Evolutionary conservation across 1,284 basidiomycete genomes (phyloP), one percentile per base, ranked within the genome.

Genomic region (Microbotryum lychnidis-dioicae): DNA sequence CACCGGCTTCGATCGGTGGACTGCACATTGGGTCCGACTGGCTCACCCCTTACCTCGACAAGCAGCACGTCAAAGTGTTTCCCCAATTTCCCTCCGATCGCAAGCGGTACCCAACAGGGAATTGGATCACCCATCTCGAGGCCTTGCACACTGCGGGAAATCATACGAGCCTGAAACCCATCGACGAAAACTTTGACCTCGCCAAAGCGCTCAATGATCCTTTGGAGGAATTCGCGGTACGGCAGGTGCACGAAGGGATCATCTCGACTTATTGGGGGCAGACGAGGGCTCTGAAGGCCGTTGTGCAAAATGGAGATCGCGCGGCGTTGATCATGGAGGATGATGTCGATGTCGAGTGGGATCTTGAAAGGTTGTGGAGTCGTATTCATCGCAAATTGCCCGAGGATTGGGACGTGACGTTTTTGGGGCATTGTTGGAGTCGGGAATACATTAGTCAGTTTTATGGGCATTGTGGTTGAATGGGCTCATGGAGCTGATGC

Each of bases 311-410:
- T 48, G 58, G 64, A 0, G 73, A 75, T 72, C 63, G 73, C 1
- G 76, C 80, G 14, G 77, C 77, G 0, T 71, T 89, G 18, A 79
- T 90, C 21, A 76, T 89, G 21, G 87, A 90, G 75, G 88, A 90
- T 72, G 87, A 89, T 64, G 76, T 90, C 18, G 85, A 90, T 71
- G 82, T 87, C 79, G 86, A 90, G 75, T 79, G 76, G 61, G 84
- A 89, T 69, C 79, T 87, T 10, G 74, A 78, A 18, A 58, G 72
- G 14, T 77, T 82, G 47, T 74, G 89, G 56, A 70, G 69, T 44
- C 67, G 69, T 6, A 72, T 88, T 52, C 87, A 85, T 84, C 60
- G 69, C 2, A 71, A 75, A 5, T 70, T 90, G 21, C 86, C 87
- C 3, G 52, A 51, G 0, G 79, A 81, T 20, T 90, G 87, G 87